These are phyloP conservation scores for Cicer pinnatifidum DNA, from an alignment of 306 rosid species.

Conservation along the genomic window DNA sequence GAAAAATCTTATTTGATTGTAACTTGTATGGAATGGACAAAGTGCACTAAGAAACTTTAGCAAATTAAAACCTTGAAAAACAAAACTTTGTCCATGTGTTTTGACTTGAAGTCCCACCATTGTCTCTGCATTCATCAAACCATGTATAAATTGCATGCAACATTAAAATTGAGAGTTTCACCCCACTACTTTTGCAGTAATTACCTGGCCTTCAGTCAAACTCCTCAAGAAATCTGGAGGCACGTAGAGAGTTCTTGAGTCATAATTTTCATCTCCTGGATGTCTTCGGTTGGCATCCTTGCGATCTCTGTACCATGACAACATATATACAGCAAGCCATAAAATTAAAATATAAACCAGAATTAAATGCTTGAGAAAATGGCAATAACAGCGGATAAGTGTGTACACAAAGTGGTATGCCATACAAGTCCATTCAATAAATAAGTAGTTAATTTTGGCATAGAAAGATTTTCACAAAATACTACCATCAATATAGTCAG, in stretches of 20 bases:
- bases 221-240: slow-evolving; percentile 73
- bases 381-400: slow-evolving; percentile 27
- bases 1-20: slow-evolving; percentile 37
- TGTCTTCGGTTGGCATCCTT: slow-evolving; percentile 73
- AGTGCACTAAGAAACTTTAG: slow-evolving; percentile 39
- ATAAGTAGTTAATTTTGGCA: not conserved
- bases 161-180: slow-evolving; percentile 19
- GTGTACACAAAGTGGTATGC: slow-evolving; percentile 20
- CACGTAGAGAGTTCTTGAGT: slow-evolving; percentile 77
- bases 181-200: slow-evolving; percentile 26
- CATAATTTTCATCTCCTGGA: slow-evolving; percentile 78
- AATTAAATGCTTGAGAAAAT: slow-evolving; percentile 7
- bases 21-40: slow-evolving; percentile 15
- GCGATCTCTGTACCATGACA: slow-evolving; percentile 58
- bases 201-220: slow-evolving; percentile 85
- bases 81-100: slow-evolving; percentile 90
- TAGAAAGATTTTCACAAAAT: slow-evolving; percentile 8
- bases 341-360: slow-evolving; percentile 27
- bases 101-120: slow-evolving; percentile 99
- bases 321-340: slow-evolving; percentile 39
- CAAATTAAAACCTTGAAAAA: slow-evolving; percentile 76
- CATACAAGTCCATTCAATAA: not conserved
- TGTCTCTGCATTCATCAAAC: slow-evolving; percentile 66
- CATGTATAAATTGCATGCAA: slow-evolving; percentile 41
- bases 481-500: slow-evolving; percentile 1